Evolutionary conservation across 2,329 filamentous ascomycete genomes (phyloP), one percentile per base, ranked within the genome.

Genomic region (Xylariaceae sp.): DNA sequence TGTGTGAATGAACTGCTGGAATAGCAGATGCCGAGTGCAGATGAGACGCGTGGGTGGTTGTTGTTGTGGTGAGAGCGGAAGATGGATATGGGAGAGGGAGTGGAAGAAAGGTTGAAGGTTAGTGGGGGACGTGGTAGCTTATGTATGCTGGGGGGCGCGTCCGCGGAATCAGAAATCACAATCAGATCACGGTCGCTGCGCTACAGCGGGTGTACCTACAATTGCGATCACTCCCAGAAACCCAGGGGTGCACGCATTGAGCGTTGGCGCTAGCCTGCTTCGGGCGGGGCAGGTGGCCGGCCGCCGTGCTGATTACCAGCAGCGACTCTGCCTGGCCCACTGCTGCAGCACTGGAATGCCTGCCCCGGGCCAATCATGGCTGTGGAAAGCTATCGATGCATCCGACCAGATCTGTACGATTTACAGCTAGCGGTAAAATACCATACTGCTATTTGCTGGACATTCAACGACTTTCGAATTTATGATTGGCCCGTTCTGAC

Each of bases 71-170:
- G 60, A 58, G 55, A 62, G 54, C 59, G 61, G 48, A 57, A 60
- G 62, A 65, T 59, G 58, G 56, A 60, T 62, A 59, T 59, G 62
- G 59, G 66, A 71, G 69, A 68, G 71, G 60, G 58, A 56, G 55
- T 44, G 62, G 63, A 63, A 65, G 62, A 63, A 63, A 63, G 56
- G 59, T 61, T 38, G 62, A 67, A 44, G 48, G 54, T 49, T 60
- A 57, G 65, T 66, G 64, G 62, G 64, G 63, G 63, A 64, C 54
- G 47, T 53, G 54, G 45, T 55, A 27, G 56, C 57, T 67, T 67
- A 66, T 65, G 64, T 67, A 66, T 53, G 64, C 49, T 53, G 45
- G 47, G 22, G 54, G 60, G 63, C 61, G 65, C 64, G 64, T 65
- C 59, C 58, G 56, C 44, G 22, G 49, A 59, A 63, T 65, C 61